Percentiles rank a stretch among this genome's conserved stretches.
Conservation (phyloP, 768 basidiomycete genomes). For the Suillus decipiens region DNA sequence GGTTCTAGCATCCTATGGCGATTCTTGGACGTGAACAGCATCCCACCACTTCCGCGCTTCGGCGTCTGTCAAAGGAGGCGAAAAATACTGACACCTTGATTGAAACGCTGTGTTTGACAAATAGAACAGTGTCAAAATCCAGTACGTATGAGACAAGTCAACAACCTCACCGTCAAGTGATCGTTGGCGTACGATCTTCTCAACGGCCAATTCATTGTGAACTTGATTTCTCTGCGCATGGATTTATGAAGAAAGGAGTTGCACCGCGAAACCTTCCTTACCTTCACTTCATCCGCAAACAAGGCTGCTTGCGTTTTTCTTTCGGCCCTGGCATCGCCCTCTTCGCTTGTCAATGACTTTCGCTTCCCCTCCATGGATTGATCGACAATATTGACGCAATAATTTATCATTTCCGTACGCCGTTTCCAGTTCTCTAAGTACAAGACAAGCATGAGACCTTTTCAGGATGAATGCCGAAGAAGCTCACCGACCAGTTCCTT, state of each 20-base stretch:
- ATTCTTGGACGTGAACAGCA: slow-evolving; percentile 35
- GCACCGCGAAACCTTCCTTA: slow-evolving; percentile 33
- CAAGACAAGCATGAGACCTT: slow-evolving; percentile 20
- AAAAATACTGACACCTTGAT: slow-evolving; percentile 78
- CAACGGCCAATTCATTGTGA: slow-evolving; percentile 72
- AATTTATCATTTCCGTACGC: slow-evolving; percentile 70
- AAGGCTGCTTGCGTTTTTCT: slow-evolving; percentile 56
- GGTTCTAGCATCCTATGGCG: slow-evolving; percentile 12
- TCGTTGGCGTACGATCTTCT: slow-evolving; percentile 68
- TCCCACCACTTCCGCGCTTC: slow-evolving; percentile 64
- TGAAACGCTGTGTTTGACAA: slow-evolving; percentile 58
- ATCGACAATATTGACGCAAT: slow-evolving; percentile 74
- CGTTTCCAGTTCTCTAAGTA: slow-evolving; percentile 67
- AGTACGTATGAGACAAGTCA: slow-evolving; percentile 15
- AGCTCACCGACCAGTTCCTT: slow-evolving; percentile 72
- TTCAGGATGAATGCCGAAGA: slow-evolving; percentile 15
- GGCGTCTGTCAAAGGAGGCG: slow-evolving; percentile 58
- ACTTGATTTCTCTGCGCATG: slow-evolving; percentile 64
- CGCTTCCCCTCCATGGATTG: slow-evolving; percentile 59
- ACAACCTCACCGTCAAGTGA: slow-evolving; percentile 63
- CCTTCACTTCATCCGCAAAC: slow-evolving; percentile 74
- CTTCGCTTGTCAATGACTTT: slow-evolving; percentile 41
- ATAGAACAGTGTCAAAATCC: slow-evolving; percentile 18
- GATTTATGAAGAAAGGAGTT: slow-evolving; percentile 3
- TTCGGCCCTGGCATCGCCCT: slow-evolving; percentile 45